Percentiles rank a stretch among this genome's conserved stretches.
Evolutionary conservation across 2,329 filamentous ascomycete species (phyloP).

Genomic region (Cytospora piceae): DNA sequence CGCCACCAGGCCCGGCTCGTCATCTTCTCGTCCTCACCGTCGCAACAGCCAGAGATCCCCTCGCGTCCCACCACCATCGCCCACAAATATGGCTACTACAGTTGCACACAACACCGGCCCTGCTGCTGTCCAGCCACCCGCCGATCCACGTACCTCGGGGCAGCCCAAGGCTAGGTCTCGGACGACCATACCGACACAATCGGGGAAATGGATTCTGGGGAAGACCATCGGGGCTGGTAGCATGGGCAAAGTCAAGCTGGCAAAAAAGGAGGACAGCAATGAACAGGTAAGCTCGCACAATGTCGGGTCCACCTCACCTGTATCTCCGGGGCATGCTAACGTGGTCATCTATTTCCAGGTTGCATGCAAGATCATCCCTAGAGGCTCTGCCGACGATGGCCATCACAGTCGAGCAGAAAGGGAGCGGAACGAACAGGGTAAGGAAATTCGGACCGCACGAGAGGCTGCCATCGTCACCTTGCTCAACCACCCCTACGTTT

Average conservation of each 20-base stretch:
- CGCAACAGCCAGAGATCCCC: slow-evolving; percentile 54
- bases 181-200: slow-evolving; percentile 87
- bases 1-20: slow-evolving; percentile 55
- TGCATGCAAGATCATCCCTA: slow-evolving; percentile 95
- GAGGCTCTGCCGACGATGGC: slow-evolving; percentile 85
- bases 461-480: slow-evolving; percentile 96
- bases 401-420: slow-evolving; percentile 72
- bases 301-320: background rate
- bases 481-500: slow-evolving; percentile 93
- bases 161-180: slow-evolving; percentile 59
- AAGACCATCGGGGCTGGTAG: slow-evolving; percentile 97
- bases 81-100: slow-evolving; percentile 38
- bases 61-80: slow-evolving; percentile 35
- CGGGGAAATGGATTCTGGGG: slow-evolving; percentile 91
- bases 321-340: slow-evolving; percentile 26
- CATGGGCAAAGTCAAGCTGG: slow-evolving; percentile 98
- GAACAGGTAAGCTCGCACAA: slow-evolving; percentile 72
- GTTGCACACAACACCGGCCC: slow-evolving; percentile 55
- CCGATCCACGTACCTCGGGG: slow-evolving; percentile 52
- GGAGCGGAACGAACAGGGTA: slow-evolving; percentile 91
- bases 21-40: slow-evolving; percentile 52
- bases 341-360: slow-evolving; percentile 60
- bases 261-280: slow-evolving; percentile 83
- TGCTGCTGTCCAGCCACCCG: slow-evolving; percentile 53
- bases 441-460: slow-evolving; percentile 91